Conservation (phyloP, 2,329 filamentous ascomycete genomes). For the Cercospora sojina region DNA sequence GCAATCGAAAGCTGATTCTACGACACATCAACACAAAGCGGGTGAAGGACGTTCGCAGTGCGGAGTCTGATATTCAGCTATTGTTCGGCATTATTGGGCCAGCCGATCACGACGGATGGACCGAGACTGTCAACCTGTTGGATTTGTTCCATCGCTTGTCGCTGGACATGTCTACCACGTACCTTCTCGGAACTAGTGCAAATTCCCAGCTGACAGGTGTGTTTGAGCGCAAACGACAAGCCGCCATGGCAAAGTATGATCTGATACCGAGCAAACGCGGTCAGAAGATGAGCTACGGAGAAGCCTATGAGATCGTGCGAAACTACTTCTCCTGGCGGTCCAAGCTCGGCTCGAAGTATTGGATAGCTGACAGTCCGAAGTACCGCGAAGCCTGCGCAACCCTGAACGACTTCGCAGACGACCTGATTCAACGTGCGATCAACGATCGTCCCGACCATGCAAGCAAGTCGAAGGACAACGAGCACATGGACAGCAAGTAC, state of each 20-base stretch:
- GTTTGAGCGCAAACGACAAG: constrained; percentile 15
- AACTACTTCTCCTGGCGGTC: constrained; percentile 28
- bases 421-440: constrained; percentile 23
- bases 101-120: constrained; percentile 26
- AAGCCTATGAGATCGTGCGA: constrained; percentile 27
- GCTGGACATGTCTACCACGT: constrained; percentile 41
- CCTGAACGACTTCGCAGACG: constrained; percentile 24
- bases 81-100: constrained; percentile 24
- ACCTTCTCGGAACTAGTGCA: constrained; percentile 35
- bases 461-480: background rate
- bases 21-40: constrained; percentile 24
- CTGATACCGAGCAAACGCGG: constrained; percentile 19
- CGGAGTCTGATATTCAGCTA: constrained; percentile 22
- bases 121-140: constrained; percentile 30
- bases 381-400: constrained; percentile 42
- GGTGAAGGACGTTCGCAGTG: constrained; percentile 21
- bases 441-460: background rate
- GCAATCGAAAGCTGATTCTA: constrained; percentile 27
- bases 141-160: constrained; percentile 39
- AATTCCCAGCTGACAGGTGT: constrained; percentile 30
- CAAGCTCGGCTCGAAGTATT: constrained; percentile 41
- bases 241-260: constrained; percentile 29
- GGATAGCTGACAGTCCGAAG: constrained; percentile 42
- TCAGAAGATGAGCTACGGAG: constrained; percentile 20
- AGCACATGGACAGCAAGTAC: constrained; percentile 28